Conservation (phyloP, 768 basidiomycete species). For the Lentinus brumalis region DNA sequence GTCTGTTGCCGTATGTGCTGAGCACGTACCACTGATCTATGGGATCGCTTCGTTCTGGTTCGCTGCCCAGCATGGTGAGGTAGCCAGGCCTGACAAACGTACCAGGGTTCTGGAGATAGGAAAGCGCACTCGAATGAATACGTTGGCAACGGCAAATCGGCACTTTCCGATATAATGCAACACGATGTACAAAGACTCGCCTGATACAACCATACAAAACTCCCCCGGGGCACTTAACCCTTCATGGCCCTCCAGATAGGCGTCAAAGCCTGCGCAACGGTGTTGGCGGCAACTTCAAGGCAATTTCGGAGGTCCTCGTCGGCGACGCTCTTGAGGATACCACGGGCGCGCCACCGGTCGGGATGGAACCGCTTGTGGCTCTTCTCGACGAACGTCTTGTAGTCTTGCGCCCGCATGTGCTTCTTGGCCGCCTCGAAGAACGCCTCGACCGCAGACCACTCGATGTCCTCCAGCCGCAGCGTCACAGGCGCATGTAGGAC, state of each 20-base stretch:
- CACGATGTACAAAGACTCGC: too few relatives aligned
- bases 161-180: too few relatives aligned
- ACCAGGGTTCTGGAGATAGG: too few relatives aligned
- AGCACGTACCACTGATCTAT: too few relatives aligned
- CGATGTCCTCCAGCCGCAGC: slow-evolving; percentile 65
- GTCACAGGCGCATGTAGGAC: slow-evolving; percentile 54
- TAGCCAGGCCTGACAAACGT: too few relatives aligned
- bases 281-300: slow-evolving; percentile 70
- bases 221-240: background rate
- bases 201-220: too few relatives aligned
- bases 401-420: slow-evolving; percentile 62
- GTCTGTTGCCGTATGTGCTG: too few relatives aligned
- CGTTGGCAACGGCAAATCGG: too few relatives aligned
- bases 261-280: slow-evolving; percentile 73
- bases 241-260: slow-evolving; percentile 52
- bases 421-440: slow-evolving; percentile 62
- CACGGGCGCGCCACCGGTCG: slow-evolving; percentile 75
- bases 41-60: too few relatives aligned
- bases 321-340: slow-evolving; percentile 56
- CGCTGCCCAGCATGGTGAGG: too few relatives aligned
- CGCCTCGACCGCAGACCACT: slow-evolving; percentile 68
- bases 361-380: slow-evolving; percentile 78
- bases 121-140: too few relatives aligned
- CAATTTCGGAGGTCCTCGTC: slow-evolving; percentile 60
- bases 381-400: slow-evolving; percentile 64